Evolutionary conservation across 495 filamentous ascomycete species (phyloP), one percentile per base, ranked within the genome.

Genomic region (Venustampulla echinocandica): DNA sequence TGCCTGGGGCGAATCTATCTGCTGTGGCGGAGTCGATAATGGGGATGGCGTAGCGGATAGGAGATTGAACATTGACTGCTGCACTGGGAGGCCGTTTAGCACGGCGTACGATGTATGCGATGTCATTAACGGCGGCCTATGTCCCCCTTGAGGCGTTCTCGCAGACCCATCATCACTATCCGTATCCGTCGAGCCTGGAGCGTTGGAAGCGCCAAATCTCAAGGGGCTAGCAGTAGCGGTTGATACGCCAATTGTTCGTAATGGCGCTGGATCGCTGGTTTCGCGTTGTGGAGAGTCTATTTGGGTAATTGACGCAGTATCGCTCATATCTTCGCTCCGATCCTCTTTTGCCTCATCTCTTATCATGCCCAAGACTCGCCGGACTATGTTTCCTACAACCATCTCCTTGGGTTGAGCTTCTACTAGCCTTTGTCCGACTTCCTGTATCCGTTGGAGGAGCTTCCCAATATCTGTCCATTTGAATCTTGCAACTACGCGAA

Each of bases 371-470:
- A 98, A 68, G 14, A 96, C 84, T 46, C 92, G 82, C 44, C 90
- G 75, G 23, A 95, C 85, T 55, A 97, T 84, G 55, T 97, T 98
- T 37, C 90, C 90, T 19, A 95, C 88, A 2, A 85, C 87, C 57
- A 93, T 79, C 65, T 96, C 92, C 14, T 81, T 71, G 11, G 92
- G 90, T 50, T 92, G 87, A 10, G 92, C 88, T 28, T 80, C 73
- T 27, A 80, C 77, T 28, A 98, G 72, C 40, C 77, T 74, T 46
- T 75, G 73, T 23, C 90, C 92, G 32, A 88, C 76, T 35, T 73
- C 70, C 47, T 85, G 82, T 46, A 97, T 77, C 36, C 81, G 79
- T 44, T 81, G 73, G 23, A 96, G 76, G 42, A 98, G 78, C 60
- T 80, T 81, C 21, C 75, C 72, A 37, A 87, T 80, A 61, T 90